A percentile compares a stretch with the other conserved stretches of the same genome.
Evolutionary conservation across 2,329 filamentous ascomycete genomes (phyloP).

Genomic region (Exophiala alcalophila): DNA sequence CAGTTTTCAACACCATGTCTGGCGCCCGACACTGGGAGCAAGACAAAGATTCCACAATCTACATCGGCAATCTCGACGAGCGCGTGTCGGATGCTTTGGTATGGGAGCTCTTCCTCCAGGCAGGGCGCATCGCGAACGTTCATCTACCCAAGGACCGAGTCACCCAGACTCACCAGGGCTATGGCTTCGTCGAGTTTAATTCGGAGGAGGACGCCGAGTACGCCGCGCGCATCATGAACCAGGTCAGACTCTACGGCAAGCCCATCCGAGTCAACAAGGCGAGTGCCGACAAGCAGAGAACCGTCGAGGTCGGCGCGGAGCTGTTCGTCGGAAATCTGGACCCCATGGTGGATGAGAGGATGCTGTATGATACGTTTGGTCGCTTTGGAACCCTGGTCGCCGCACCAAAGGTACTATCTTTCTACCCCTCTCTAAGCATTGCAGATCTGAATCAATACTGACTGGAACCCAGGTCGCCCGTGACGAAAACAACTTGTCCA

Average conservation of each 20-base stretch:
- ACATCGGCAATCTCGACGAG: conserved; percentile 98
- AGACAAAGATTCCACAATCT: conserved; percentile 97
- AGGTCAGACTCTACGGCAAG: conserved; percentile 87
- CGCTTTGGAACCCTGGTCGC: conserved; percentile 83
- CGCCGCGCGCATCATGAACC: conserved; percentile 93
- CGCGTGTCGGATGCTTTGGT: conserved; percentile 85
- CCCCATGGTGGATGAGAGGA: conserved; percentile 89
- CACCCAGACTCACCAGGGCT: conserved; percentile 93
- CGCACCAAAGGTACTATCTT: conserved; percentile 68
- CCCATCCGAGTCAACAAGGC: conserved; percentile 95
- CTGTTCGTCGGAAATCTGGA: conserved; percentile 96
- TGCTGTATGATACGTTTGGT: conserved; percentile 90
- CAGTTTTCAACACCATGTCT: conserved; percentile 51
- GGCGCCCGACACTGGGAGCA: conserved; percentile 86
- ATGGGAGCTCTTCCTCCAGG: conserved; percentile 98
- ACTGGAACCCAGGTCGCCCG: conserved; percentile 75
- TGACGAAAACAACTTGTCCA: conserved; percentile 82
- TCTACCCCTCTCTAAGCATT: conserved; percentile 1
- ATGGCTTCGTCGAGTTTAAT: conserved; percentile 98
- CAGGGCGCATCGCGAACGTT: conserved; percentile 94
- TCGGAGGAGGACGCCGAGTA: conserved; percentile 95
- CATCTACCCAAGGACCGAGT: conserved; percentile 98
- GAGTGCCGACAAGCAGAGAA: conserved; percentile 88
- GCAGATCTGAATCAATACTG: conserved; percentile 33
- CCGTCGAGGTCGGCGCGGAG: conserved; percentile 90